A percentile compares a stretch with the other conserved stretches of the same genome.
phyloP scores from a whole-genome alignment of 148 eudicot genomes.

The Rhododendron ferrugineum region DNA sequence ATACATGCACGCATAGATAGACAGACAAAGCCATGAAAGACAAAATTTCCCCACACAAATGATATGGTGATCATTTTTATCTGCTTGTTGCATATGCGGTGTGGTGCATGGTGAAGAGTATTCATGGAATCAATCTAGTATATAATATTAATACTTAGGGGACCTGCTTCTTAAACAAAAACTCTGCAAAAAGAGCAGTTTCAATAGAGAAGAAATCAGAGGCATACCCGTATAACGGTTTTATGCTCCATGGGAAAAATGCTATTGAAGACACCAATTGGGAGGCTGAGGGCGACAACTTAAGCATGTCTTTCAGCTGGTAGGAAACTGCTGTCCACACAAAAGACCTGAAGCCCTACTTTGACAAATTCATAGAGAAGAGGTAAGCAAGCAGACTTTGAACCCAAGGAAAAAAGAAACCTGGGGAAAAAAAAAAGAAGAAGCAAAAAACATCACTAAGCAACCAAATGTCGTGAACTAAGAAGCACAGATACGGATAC shows the following conservation, averaged over 20 bases:
- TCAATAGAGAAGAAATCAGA: conserved; percentile 11
- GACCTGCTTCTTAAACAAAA: neutral
- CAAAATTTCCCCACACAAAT: too few species aligned
- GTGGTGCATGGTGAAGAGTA: neutral
- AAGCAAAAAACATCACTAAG: neutral
- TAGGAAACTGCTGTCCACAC: conserved; percentile 97
- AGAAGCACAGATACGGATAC: too few species aligned
- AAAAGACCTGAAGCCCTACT: conserved; percentile 93
- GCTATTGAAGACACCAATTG: conserved; percentile 82
- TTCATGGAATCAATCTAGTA: neutral
- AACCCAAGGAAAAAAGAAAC: neutral
- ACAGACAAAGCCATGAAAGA: neutral
- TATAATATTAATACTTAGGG: neutral
- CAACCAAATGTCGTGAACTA: neutral
- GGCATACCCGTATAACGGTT: conserved; percentile 89
- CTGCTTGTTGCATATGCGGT: neutral
- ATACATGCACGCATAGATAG: neutral
- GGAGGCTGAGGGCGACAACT: conserved; percentile 84
- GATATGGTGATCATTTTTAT: neutral
- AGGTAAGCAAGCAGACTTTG: conserved; percentile 13
- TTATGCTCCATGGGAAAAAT: conserved; percentile 97
- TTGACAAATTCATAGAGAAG: conserved; percentile 13
- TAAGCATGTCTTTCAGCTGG: conserved; percentile 77
- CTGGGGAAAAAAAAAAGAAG: neutral
- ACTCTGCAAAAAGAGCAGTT: conserved; percentile 6